Base-by-base conservation (phyloP, 192 early-diverging fungal species). In the Funneliformis mosseae region DNA sequence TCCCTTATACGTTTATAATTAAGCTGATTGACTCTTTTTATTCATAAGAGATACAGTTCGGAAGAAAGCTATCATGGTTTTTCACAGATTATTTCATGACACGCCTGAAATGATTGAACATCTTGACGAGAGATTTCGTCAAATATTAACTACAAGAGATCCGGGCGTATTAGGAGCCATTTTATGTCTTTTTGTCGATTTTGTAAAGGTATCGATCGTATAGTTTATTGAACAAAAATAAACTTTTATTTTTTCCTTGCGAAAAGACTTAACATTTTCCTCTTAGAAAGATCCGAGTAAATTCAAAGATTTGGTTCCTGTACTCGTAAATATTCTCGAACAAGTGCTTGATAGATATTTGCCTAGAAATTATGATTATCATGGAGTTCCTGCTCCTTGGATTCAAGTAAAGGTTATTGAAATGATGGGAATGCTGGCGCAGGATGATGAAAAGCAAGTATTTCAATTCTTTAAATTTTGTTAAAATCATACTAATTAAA, bases 311-410 rank as follows among this genome's bases (percentile, higher is more conserved):
- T 23, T 88, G 11, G 76, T 88, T 33, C 83, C 86, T 9, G 76
- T 67, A 2, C 69, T 90, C 2, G 60, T 84, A 38, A 80, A 64
- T 38, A 83, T 88, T 33, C 74, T 87, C 41, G 83, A 85, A 78
- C 85, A 90, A 38, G 85, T 90, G 8, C 43, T 88, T n/a, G 84
- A 87, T 55, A 80, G 83, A 28, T 86, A 80, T 43, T 75, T 90
- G 25, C 86, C 85, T 27, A 84, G 82, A 18, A 81, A 83, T 9
- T 90, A 86, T 74, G 79, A 83, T 27, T 90, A 88, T 79, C 89
- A 90, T 73, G 85, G 85, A n/a, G 85, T 83, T 11, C 74, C 85
- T 21, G 88, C 89, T 3, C 89, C 89, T 1, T 90, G 89, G 89
- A 87, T 88, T 43, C 89, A 90, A 69, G 82, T 90, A 41, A 74